Conservation (phyloP, 306 rosid species). For the Citrullus colocynthis region DNA sequence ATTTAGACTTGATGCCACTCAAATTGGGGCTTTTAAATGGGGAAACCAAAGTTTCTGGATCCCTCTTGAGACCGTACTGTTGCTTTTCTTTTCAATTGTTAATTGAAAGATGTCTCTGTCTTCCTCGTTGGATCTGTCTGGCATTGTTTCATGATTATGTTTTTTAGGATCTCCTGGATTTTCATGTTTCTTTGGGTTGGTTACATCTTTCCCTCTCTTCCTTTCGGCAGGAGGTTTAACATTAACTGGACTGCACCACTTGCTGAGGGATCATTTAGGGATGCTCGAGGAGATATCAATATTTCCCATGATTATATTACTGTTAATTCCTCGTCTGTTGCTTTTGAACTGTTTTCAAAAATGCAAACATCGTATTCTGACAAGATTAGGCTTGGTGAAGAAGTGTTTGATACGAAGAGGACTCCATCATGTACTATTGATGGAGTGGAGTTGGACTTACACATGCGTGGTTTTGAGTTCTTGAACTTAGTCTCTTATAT, state of each 20-base stretch:
- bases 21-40: slow-evolving; percentile 66
- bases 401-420: slow-evolving; percentile 25
- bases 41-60: slow-evolving; percentile 75
- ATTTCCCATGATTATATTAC: slow-evolving; percentile 52
- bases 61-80: slow-evolving; percentile 66
- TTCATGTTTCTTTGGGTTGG: slow-evolving; percentile 11
- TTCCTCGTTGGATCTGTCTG: slow-evolving; percentile 12
- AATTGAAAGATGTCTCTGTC: neutral
- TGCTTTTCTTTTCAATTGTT: slow-evolving; percentile 4
- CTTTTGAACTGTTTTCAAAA: slow-evolving; percentile 61
- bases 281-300: slow-evolving; percentile 88
- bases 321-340: slow-evolving; percentile 69
- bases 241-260: slow-evolving; percentile 77
- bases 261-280: slow-evolving; percentile 75
- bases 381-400: slow-evolving; percentile 24
- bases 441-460: slow-evolving; percentile 75
- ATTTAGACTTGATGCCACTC: slow-evolving; percentile 48
- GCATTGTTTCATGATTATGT: neutral
- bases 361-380: slow-evolving; percentile 51
- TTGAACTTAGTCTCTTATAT: slow-evolving; percentile 51
- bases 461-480: slow-evolving; percentile 80
- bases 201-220: slow-evolving; percentile 5
- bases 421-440: slow-evolving; percentile 41
- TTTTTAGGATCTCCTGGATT: neutral
- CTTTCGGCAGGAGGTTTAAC: slow-evolving; percentile 58